Base-by-base conservation (phyloP, 352 stramenopile species). In the Phytophthora ohioensis region DNA sequence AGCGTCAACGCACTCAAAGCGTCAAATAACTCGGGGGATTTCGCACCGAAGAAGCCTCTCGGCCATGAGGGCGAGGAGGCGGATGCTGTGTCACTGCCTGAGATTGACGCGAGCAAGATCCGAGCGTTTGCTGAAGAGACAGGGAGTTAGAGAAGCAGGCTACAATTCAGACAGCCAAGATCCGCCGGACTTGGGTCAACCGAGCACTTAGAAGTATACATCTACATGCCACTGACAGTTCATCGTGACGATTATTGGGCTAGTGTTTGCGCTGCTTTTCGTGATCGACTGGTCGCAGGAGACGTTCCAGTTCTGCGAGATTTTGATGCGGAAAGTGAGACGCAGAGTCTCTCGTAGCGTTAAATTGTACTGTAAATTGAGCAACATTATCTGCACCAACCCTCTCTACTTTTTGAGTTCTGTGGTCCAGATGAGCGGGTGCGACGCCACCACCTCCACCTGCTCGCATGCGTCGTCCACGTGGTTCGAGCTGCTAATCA, bases 351-450 rank as follows among this genome's bases (percentile, higher is more conserved):
- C 13, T 15, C 41, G 12, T 27, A 21, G 41, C 9, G 41, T 46
- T 15, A 12, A 46, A 46, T 27, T 27, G n/a, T 46, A n/a, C 41
- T 27, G n/a, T 46, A 12, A 8, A 46, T n/a, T 46, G 41, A 52
- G 46, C 21, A 35, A 12, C 45, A 51, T 34, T 30, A 7, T 51
- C 21, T 51, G 10, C 3, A 31, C 48, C 46, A 6, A 47, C 41
- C 49, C 5, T 17, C 15, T 48, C 51, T 79, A 84, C 59, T 86
- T 79, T 51, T 84, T 85, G n/a, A 97, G 70, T 71, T 95, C 81
- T 0, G 88, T 96, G 10, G 87, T 97, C 92, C 92, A 98, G 49
- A 98, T 81, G n/a, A 98, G 73, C 39, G 91, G 85, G 38, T 91
- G 78, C 32, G 91, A 94, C 41, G 75, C 84, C 51, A 81, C 68